Conservation (phyloP, 345 rosid genomes). For the Corchorus capsularis region DNA sequence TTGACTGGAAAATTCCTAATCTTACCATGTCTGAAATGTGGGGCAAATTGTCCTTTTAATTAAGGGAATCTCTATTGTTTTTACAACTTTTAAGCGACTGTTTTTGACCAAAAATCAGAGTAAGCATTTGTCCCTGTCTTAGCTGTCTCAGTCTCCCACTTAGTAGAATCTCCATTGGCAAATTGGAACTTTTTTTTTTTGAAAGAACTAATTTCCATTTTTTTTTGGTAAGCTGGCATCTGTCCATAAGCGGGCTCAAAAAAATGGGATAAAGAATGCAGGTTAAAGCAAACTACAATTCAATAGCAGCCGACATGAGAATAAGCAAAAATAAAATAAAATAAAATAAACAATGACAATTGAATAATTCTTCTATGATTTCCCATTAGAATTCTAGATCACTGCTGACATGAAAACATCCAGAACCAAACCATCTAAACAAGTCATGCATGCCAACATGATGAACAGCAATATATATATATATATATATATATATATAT, state of each 20-base stretch:
- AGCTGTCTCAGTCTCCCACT: not conserved
- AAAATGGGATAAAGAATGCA: not conserved
- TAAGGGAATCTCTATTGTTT: not conserved
- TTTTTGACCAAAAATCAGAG: not conserved
- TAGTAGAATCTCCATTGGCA: not conserved
- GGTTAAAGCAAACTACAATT: not conserved
- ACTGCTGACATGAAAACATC: not conserved
- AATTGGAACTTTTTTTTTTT: not conserved
- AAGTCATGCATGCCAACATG: not conserved
- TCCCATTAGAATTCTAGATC: not conserved
- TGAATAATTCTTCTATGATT: not conserved
- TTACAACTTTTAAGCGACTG: not conserved
- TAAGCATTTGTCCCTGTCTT: not conserved
- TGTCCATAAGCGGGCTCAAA: not conserved
- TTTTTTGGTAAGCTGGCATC: not conserved
- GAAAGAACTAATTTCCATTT: not conserved
- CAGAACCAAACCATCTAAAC: not conserved
- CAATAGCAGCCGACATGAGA: not conserved
- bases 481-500: not conserved
- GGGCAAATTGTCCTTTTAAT: not conserved
- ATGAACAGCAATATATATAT: not conserved
- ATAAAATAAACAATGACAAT: not conserved
- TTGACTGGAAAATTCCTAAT: not conserved
- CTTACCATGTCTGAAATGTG: not conserved
- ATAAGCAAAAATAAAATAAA: not conserved